Percentiles rank a stretch among this genome's conserved stretches.
Conservation (phyloP, 805 yeast species). For the Candida parachauliodes region DNA sequence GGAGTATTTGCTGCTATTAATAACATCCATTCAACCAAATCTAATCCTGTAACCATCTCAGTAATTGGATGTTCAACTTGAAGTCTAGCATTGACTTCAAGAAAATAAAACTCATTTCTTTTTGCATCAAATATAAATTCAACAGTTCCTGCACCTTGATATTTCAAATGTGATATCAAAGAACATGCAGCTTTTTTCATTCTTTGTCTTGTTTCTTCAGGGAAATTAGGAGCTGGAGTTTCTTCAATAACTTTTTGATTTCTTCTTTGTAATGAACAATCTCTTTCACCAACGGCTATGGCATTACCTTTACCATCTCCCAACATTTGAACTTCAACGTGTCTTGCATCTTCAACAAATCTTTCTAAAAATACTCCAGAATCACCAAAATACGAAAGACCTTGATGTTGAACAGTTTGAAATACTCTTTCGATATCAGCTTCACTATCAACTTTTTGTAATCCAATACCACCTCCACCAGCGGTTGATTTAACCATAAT, state of each 20-base stretch:
- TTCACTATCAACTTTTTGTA: constrained; percentile 85
- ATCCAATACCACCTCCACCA: constrained; percentile 99
- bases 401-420: constrained; percentile 91
- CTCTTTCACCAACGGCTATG: constrained; percentile 94
- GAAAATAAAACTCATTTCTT: constrained; percentile 86
- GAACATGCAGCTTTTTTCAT: constrained; percentile 85
- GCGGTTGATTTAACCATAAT: constrained; percentile 97
- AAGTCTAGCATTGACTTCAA: constrained; percentile 93
- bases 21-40: constrained; percentile 96
- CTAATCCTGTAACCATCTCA: constrained; percentile 91
- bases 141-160: constrained; percentile 96
- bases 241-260: constrained; percentile 96
- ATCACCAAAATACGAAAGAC: constrained; percentile 89
- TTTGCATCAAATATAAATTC: constrained; percentile 88
- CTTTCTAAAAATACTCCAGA: constrained; percentile 93
- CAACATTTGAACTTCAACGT: constrained; percentile 93
- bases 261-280: constrained; percentile 95
- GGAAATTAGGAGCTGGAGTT: constrained; percentile 95
- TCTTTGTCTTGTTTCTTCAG: constrained; percentile 66
- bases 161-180: constrained; percentile 76
- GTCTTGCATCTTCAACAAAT: constrained; percentile 92
- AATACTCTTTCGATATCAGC: constrained; percentile 81
- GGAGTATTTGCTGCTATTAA: constrained; percentile 85
- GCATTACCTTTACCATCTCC: constrained; percentile 96
- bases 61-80: constrained; percentile 99